A percentile compares a stretch with the other conserved stretches of the same genome.
These are phyloP conservation scores for Cephaloascus albidus DNA, from an alignment of 805 yeast species.

Conservation along the genomic window DNA sequence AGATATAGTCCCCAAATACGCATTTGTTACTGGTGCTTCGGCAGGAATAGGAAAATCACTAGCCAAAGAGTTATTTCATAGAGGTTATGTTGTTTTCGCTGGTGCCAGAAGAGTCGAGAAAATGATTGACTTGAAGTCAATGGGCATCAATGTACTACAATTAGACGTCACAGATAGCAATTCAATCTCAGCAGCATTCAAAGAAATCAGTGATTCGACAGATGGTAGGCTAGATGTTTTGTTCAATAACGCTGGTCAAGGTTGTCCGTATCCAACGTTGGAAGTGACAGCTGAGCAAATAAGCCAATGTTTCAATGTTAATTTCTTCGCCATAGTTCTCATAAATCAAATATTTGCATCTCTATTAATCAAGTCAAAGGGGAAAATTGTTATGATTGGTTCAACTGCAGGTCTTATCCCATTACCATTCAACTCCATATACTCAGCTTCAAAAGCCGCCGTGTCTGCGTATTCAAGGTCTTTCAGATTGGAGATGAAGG, in stretches of 20 bases:
- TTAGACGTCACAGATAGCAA: constrained; percentile 26
- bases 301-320: constrained; percentile 18
- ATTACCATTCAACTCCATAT: constrained; percentile 21
- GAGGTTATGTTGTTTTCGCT: constrained; percentile 26
- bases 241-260: constrained; percentile 30
- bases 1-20: constrained; percentile 26
- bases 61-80: constrained; percentile 30
- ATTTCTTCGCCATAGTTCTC: constrained; percentile 27
- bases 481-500: constrained; percentile 23
- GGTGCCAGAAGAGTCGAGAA: constrained; percentile 18
- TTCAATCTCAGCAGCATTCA: constrained; percentile 14
- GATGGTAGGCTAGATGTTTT: constrained; percentile 25
- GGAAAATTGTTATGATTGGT: constrained; percentile 26
- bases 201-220: constrained; percentile 12
- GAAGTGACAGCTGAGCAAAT: constrained; percentile 18
- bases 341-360: constrained; percentile 21
- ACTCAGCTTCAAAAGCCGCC: constrained; percentile 29
- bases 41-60: constrained; percentile 48
- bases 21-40: constrained; percentile 52
- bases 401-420: constrained; percentile 22
- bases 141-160: constrained; percentile 16
- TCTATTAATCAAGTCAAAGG: constrained; percentile 19
- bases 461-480: constrained; percentile 22
- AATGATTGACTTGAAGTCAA: constrained; percentile 17
- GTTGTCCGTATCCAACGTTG: constrained; percentile 14